phyloP scores from a whole-genome alignment of 805 yeast genomes.

The Lachancea fermentati region DNA sequence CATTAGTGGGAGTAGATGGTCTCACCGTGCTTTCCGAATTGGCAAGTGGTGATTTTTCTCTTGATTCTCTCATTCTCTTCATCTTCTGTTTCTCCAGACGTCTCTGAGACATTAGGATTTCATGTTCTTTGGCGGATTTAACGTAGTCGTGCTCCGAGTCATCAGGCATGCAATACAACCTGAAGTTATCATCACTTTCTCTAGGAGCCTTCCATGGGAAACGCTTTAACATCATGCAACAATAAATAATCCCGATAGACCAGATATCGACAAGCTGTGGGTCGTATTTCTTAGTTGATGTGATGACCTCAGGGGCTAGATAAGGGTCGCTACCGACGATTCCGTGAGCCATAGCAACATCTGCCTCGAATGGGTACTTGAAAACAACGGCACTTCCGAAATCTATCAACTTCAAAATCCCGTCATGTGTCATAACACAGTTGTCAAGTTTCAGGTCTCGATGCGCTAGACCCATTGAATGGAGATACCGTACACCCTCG shows the following conservation, averaged over 20 bases:
- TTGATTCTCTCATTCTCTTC: conserved; percentile 4
- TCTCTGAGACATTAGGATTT: conserved; percentile 49
- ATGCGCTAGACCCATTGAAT: conserved; percentile 75
- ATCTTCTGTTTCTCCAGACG: conserved; percentile 19
- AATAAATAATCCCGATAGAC: conserved; percentile 79
- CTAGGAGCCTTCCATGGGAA: conserved; percentile 87
- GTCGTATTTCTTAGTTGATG: conserved; percentile 49
- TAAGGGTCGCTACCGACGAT: conserved; percentile 85
- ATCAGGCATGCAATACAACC: conserved; percentile 58
- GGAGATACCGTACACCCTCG: conserved; percentile 68
- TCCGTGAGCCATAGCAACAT: conserved; percentile 59
- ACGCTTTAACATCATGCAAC: conserved; percentile 80
- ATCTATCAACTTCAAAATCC: conserved; percentile 73
- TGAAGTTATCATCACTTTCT: conserved; percentile 62
- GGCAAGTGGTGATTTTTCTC: no score
- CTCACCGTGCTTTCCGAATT: no score
- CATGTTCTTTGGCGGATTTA: conserved; percentile 68
- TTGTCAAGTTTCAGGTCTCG: conserved; percentile 79
- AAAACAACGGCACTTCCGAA: conserved; percentile 82
- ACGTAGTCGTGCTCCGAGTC: conserved; percentile 73
- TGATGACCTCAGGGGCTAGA: conserved; percentile 74
- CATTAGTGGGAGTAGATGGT: background rate
- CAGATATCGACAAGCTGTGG: conserved; percentile 78
- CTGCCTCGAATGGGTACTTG: conserved; percentile 65
- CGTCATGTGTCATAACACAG: conserved; percentile 70